phyloP scores from a whole-genome alignment of 306 rosid species.

The Alnus rubra region DNA sequence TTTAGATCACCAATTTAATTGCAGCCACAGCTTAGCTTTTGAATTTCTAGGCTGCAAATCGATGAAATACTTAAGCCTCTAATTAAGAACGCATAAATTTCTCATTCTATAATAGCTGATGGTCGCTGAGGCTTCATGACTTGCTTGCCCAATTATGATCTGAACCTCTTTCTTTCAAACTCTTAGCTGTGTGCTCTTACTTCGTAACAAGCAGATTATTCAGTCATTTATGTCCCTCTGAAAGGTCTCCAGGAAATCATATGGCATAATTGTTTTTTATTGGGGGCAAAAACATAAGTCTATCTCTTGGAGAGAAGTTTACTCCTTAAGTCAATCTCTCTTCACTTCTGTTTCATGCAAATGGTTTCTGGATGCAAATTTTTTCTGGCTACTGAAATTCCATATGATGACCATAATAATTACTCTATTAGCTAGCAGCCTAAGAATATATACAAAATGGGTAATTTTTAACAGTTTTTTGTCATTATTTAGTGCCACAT shows the following conservation, averaged over 20 bases:
- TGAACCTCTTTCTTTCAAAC: neutral
- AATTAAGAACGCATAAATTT: neutral
- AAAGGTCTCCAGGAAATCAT: neutral
- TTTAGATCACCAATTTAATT: neutral
- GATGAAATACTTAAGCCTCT: neutral
- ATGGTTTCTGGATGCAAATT: neutral
- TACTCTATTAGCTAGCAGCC: neutral
- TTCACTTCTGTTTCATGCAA: neutral
- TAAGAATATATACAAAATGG: neutral
- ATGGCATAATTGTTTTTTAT: neutral
- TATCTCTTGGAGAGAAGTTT: neutral
- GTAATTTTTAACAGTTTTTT: conserved; percentile 17
- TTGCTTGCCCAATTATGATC: neutral
- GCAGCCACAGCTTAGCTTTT: neutral
- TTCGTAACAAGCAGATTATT: neutral
- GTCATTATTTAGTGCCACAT: conserved; percentile 71
- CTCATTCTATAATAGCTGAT: neutral
- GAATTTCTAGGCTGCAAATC: neutral
- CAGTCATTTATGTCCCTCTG: neutral
- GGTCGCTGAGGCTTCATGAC: neutral
- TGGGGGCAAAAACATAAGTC: neutral
- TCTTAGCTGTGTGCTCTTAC: neutral
- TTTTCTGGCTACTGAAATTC: neutral
- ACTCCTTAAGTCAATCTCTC: neutral
- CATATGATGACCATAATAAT: neutral